A percentile compares a stretch with the other conserved stretches of the same genome.
Evolutionary conservation across 768 basidiomycete genomes (phyloP).

Genomic region (Panus rudis): DNA sequence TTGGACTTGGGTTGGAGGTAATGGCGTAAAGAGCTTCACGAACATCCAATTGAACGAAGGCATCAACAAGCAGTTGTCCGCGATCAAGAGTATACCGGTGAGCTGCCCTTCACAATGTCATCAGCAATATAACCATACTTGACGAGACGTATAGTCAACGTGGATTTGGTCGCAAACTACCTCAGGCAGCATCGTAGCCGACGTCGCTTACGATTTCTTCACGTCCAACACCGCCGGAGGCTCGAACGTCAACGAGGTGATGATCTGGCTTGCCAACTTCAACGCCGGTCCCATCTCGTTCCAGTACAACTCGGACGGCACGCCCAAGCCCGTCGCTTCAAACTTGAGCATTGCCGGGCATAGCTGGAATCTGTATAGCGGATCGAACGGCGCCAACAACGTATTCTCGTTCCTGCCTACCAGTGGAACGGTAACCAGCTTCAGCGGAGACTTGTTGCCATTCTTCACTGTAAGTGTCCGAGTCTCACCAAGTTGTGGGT

Average conservation of each 20-base stretch:
- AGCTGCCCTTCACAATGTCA: slow-evolving; percentile 12
- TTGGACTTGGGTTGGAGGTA: slow-evolving; percentile 49
- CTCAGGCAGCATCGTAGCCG: slow-evolving; percentile 37
- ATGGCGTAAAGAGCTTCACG: slow-evolving; percentile 53
- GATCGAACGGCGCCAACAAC: slow-evolving; percentile 45
- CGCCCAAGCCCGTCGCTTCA: slow-evolving; percentile 38
- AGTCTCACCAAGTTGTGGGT: not conserved
- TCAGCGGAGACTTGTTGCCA: slow-evolving; percentile 44
- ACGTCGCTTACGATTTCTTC: slow-evolving; percentile 62
- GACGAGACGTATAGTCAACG: slow-evolving; percentile 27
- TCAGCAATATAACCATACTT: not conserved
- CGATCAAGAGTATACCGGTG: slow-evolving; percentile 51
- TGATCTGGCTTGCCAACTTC: slow-evolving; percentile 61
- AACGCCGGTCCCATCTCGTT: slow-evolving; percentile 53
- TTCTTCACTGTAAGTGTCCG: slow-evolving; percentile 40
- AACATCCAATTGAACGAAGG: slow-evolving; percentile 46
- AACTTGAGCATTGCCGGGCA: slow-evolving; percentile 41
- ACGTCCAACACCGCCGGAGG: slow-evolving; percentile 46
- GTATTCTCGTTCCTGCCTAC: slow-evolving; percentile 31
- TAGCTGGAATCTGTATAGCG: slow-evolving; percentile 51
- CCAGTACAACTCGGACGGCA: slow-evolving; percentile 37
- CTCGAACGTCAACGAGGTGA: slow-evolving; percentile 39
- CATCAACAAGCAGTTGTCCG: slow-evolving; percentile 45
- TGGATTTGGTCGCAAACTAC: slow-evolving; percentile 52
- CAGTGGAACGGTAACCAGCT: slow-evolving; percentile 38